phyloP scores from a whole-genome alignment of 768 basidiomycete species.

The Termitomyces sp. region DNA sequence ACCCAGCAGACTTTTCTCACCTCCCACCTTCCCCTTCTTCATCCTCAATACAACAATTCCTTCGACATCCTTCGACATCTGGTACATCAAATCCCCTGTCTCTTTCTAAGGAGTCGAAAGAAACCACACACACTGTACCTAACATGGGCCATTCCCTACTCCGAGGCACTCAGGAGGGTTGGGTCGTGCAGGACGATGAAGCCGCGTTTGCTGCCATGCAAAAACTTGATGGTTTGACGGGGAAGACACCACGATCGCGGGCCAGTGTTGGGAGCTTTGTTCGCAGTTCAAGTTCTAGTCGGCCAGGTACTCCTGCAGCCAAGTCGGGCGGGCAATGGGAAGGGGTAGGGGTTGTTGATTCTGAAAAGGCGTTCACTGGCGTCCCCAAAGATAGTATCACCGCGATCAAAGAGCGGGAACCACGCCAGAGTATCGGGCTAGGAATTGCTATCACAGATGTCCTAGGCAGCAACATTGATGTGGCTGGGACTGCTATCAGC shows the following conservation, averaged over 20 bases:
- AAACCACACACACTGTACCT: slow-evolving; percentile 39
- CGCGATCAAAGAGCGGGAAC: slow-evolving; percentile 40
- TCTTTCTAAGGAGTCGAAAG: slow-evolving; percentile 36
- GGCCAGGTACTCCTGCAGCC: slow-evolving; percentile 64
- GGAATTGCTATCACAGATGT: slow-evolving; percentile 27
- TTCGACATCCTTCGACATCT: slow-evolving; percentile 49
- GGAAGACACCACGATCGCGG: slow-evolving; percentile 69
- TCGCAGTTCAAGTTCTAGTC: slow-evolving; percentile 57
- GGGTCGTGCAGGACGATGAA: slow-evolving; percentile 83
- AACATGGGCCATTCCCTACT: slow-evolving; percentile 82
- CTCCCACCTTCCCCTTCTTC: slow-evolving; percentile 88
- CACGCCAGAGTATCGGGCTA: slow-evolving; percentile 29
- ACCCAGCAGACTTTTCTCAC: slow-evolving; percentile 79
- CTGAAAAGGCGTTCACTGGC: slow-evolving; percentile 32
- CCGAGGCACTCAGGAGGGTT: slow-evolving; percentile 85
- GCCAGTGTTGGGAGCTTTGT: slow-evolving; percentile 73
- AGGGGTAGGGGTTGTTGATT: slow-evolving; percentile 44
- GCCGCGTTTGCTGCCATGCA: slow-evolving; percentile 87
- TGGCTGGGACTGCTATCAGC: slow-evolving; percentile 38
- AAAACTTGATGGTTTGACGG: slow-evolving; percentile 85
- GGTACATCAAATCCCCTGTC: slow-evolving; percentile 33
- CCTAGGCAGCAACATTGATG: slow-evolving; percentile 34
- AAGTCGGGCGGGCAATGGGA: slow-evolving; percentile 73
- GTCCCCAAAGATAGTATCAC: slow-evolving; percentile 32
- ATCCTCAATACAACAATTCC: slow-evolving; percentile 82